Conservation (phyloP, 371 early-diverging fungal genomes). For the Mortierella sp. region DNA sequence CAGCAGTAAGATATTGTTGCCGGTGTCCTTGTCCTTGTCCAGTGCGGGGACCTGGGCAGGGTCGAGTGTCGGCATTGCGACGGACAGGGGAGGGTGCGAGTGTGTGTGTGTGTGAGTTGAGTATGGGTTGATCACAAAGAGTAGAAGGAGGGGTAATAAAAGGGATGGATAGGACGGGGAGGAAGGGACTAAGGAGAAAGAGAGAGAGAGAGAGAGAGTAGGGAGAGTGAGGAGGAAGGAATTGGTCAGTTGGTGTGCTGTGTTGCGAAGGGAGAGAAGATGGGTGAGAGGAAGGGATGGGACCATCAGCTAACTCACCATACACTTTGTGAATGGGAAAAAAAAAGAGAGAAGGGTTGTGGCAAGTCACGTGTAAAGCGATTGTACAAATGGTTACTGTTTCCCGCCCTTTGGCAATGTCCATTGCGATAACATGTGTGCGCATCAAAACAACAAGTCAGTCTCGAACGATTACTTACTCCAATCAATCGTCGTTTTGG, state of each 20-base stretch:
- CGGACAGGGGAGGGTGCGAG: background rate
- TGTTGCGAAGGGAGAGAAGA: background rate
- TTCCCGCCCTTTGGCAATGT: background rate
- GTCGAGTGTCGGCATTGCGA: slow-evolving; percentile 7
- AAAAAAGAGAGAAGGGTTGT: background rate
- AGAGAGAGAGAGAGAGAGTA: background rate
- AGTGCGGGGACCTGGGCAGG: background rate
- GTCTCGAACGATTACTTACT: too few relatives aligned
- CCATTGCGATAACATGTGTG: too few relatives aligned
- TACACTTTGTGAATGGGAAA: background rate
- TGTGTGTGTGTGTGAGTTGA: background rate
- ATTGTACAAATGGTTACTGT: background rate
- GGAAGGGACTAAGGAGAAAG: slow-evolving; percentile 8
- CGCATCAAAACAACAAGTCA: too few relatives aligned
- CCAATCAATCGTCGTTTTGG: too few relatives aligned
- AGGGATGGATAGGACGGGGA: background rate
- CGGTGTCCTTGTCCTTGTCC: background rate
- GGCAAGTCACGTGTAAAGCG: background rate
- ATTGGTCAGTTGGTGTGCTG: background rate
- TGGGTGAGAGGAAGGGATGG: background rate
- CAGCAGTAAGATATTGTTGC: background rate
- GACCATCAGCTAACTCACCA: background rate
- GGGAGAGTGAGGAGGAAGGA: background rate
- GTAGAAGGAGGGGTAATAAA: background rate
- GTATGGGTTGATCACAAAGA: background rate